Base-by-base conservation (phyloP, 345 rosid genomes). In the Lepidium didymum region DNA sequence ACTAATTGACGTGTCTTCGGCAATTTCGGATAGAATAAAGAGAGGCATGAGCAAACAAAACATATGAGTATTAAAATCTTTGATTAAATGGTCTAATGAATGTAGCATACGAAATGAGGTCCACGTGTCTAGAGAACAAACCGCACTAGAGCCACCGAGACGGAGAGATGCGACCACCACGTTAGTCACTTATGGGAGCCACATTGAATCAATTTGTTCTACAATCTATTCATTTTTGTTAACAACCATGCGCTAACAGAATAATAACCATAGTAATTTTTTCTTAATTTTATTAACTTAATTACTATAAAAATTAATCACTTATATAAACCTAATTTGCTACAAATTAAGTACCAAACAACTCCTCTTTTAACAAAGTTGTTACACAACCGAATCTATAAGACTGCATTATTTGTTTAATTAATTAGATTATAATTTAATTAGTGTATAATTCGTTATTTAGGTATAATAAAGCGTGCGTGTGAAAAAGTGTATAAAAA, bases 401-500 rank as follows among this genome's bases (percentile, higher is more conserved):
- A 50, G 56, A 54, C 10, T 18, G 49, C n/a, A 5, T 12, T 13
- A 14, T 0, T 8, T 36, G 8, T 31, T 61, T 18, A 18, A 40
- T 50, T 41, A 68, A 60, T 10, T 2, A 19, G 21, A 19, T 2
- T 4, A 55, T 3, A 38, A 59, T 31, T 54, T 6, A 68, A 27
- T 36, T 19, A n/a, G 5, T 6, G 4, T 19, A 12, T 21, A 25
- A 13, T 41, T 25, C 34, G 21, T 3, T 42, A 19, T 19, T 19
- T 19, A 19, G 21, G 21, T 1, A 25, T 41, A 41, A 15, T 59
- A 59, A 29, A 23, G 44, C 25, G 75, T 71, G 69, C 57, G 64
- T 56, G 76, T 62, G 75, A 71, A 71, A 72, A 66, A 57, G 21
- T 54, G 72, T 65, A 33, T 51, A 33, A 33, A n/a, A 21, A 34